Percentiles rank a stretch among this genome's conserved stretches.
phyloP scores from a whole-genome alignment of 192 early-diverging fungal species.

The Coemansia javaensis region DNA sequence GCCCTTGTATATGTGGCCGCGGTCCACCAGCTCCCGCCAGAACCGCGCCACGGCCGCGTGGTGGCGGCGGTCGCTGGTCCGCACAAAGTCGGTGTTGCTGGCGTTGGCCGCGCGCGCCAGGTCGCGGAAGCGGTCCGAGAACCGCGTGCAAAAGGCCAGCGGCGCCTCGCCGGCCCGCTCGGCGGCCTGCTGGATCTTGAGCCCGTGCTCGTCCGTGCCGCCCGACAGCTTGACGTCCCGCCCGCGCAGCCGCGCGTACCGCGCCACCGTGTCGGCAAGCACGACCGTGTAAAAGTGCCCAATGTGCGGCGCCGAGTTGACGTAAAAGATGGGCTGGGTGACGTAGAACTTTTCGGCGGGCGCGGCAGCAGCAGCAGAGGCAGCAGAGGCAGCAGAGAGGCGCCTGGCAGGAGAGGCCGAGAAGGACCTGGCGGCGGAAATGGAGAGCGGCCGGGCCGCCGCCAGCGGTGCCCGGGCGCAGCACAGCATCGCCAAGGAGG shows the following conservation, averaged over 20 bases:
- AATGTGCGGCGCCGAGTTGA: conserved; percentile 76
- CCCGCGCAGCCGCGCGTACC: conserved; percentile 71
- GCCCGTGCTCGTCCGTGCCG: conserved; percentile 96
- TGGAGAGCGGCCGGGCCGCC: no score
- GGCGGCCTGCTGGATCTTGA: conserved; percentile 95
- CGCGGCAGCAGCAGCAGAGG: conserved; percentile 3
- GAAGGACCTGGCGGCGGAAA: no score
- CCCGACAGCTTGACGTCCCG: conserved; percentile 38
- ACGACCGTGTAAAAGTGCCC: conserved; percentile 91
- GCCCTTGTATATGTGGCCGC: conserved; percentile 87
- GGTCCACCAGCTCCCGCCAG: conserved; percentile 66
- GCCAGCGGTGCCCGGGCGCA: no score
- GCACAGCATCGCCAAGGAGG: no score
- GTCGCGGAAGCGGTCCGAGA: conserved; percentile 51
- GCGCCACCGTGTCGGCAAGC: conserved; percentile 72
- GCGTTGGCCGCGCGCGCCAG: conserved; percentile 72
- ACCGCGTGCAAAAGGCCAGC: conserved; percentile 74
- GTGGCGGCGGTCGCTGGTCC: conserved; percentile 82
- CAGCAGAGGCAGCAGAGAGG: conserved; percentile 1
- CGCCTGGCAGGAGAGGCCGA: neutral
- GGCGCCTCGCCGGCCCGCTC: conserved; percentile 53
- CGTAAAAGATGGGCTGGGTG: conserved; percentile 83
- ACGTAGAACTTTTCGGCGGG: conserved; percentile 53
- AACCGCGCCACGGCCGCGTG: conserved; percentile 61
- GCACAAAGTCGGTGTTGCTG: conserved; percentile 72